Evolutionary conservation across 371 early-diverging fungal species (phyloP).

Genomic region (Mortierella sp.): DNA sequence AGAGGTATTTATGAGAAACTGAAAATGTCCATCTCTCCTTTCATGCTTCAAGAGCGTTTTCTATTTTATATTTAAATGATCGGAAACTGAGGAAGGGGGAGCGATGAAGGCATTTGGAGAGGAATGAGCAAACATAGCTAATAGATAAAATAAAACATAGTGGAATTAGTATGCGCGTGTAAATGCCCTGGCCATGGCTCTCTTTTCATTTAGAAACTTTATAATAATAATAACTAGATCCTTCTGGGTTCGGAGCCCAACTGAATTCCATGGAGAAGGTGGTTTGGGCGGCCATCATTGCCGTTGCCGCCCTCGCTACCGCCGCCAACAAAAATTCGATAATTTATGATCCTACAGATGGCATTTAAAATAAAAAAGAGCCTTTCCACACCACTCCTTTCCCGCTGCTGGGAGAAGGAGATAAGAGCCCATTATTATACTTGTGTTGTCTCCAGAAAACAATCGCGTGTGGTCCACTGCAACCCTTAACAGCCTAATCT

Average conservation of each 20-base stretch:
- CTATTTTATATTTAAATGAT: background rate
- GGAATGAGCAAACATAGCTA: conserved; percentile 1
- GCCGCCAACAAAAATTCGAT: too few relatives aligned
- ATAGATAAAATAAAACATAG: background rate
- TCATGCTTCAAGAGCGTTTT: background rate
- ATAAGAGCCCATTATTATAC: too few relatives aligned
- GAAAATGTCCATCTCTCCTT: background rate
- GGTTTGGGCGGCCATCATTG: too few relatives aligned
- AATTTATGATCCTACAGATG: too few relatives aligned
- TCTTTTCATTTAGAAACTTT: too few relatives aligned
- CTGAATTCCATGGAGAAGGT: background rate
- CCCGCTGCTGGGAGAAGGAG: conserved; percentile 7
- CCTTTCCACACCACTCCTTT: background rate
- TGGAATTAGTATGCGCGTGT: background rate
- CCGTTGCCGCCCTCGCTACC: too few relatives aligned
- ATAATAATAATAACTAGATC: too few relatives aligned
- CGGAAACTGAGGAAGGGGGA: background rate
- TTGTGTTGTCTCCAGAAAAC: too few relatives aligned
- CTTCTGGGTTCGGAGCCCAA: too few relatives aligned
- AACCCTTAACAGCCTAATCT: too few relatives aligned
- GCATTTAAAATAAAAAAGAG: background rate
- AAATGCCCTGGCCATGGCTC: background rate
- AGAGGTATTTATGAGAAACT: background rate
- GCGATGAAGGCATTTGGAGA: background rate
- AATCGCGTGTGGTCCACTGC: too few relatives aligned